Evolutionary conservation across 306 rosid genomes (phyloP), one percentile per base, ranked within the genome.

Genomic region (Cucurbita moschata): DNA sequence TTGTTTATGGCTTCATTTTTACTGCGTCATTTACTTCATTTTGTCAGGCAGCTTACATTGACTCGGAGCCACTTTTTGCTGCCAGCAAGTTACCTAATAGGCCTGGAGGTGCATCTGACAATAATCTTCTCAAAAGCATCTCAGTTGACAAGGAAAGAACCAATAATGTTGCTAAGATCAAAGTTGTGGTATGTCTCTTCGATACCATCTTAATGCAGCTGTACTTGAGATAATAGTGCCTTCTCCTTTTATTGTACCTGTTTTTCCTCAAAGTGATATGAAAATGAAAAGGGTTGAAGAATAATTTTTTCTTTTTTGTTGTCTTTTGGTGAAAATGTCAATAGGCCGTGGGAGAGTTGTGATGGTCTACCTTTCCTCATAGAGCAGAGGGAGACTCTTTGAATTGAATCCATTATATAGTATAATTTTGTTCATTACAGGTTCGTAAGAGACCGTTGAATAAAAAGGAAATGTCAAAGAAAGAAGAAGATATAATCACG

Each of bases 391-490:
- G 12, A 46, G 40, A 46, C 54, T 44, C 54, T 21, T 43, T 7
- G 5, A 23, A 21, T 12, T 68, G 42, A 18, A 40, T 64, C 15
- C 15, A 43, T 44, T 11, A 7, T 15, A 66, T 43, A 12, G 71
- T 57, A 42, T 57, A 50, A 40, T 42, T 75, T 43, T 43, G 16
- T 40, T 82, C 62, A 16, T 82, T 84, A 73, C 96, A 95, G 99
- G 99, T 95, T 67, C 92, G 99, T 69, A 95, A 95, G 82, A 89
- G 99, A 78, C 99, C 99, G 6, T 86, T 95, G 46, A 95, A 95
- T 73, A 91, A 95, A 83, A 95, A 87, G 82, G 99, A 95, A 75
- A 75, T 91, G 77, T 85, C 90, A 60, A 95, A 91, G 84, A 89
- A 89, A 73, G 99, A 95, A 84, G 97, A 88, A 85, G 99, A 95